Base-by-base conservation (phyloP, 2,329 filamentous ascomycete species). In the Biscogniauxia marginata region DNA sequence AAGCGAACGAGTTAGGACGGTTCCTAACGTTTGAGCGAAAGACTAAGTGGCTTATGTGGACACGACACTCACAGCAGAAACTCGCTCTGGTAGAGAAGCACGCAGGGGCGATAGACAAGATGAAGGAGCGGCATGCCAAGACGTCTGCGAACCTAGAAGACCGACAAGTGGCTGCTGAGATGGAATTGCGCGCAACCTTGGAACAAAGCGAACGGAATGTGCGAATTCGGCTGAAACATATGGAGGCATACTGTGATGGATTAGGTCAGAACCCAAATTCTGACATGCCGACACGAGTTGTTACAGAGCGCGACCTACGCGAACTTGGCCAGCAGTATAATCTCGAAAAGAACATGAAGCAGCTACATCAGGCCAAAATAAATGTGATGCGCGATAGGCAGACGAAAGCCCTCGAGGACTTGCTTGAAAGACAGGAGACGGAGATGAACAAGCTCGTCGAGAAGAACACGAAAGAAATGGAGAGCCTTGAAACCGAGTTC, bases 371-470 rank as follows among this genome's bases (percentile, higher is more conserved):
- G 63, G 76, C 81, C 43, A 83, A 82, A 66, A 85, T 87, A 67
- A 86, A 86, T 63, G 84, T 87, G 22, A 79, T 87, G 75, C 77
- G 84, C n/a, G 84, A 87, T 57, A 80, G 81, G 45, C 85, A 87
- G 66, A 77, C 82, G 1, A 85, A 84, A 65, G 76, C 80, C 24
- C 80, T 86, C 75, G 84, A 86, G 63, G 80, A 85, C 58, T 74
- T 87, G 3, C 69, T 82, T 1, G 75, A 79, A 43, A 75, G 79
- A 21, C 84, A 87, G 62, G 78, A 81, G 57, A 67, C 67, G 1
- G 84, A 87, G 63, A 65, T 82, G 50, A 71, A 75, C 21, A 74
- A 73, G 48, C 67, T 84, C n/a, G 65, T 67, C 1, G 73, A 74
- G 21, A 78, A 77, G 59, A 77, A 78, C 51, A 71, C 72, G 13